These are phyloP conservation scores for Penicillium sp. DNA, from an alignment of 2,329 filamentous ascomycete species.

Conservation along the genomic window DNA sequence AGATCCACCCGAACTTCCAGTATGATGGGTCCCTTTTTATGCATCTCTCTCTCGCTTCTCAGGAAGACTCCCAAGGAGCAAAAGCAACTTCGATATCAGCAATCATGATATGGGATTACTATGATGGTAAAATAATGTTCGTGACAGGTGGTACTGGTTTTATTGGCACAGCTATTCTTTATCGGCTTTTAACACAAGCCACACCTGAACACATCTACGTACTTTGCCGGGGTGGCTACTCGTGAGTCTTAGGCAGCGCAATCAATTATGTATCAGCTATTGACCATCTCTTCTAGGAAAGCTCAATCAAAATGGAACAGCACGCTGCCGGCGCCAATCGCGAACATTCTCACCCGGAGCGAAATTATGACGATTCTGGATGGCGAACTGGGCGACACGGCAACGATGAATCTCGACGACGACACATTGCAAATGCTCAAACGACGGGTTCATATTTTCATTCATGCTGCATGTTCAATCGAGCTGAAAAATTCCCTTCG, in stretches of 20 bases:
- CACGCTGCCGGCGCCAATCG: conserved; percentile 20
- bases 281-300: conserved; percentile 11
- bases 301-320: conserved; percentile 26
- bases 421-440: conserved; percentile 28
- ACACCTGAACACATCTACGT: conserved; percentile 26
- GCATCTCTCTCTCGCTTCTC: conserved; percentile 10
- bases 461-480: conserved; percentile 25
- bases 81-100: neutral
- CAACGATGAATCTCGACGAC: conserved; percentile 27
- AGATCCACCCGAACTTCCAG: conserved; percentile 12
- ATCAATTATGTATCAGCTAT: neutral
- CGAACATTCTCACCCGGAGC: conserved; percentile 18
- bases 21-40: conserved; percentile 6
- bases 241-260: conserved; percentile 5
- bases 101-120: conserved; percentile 32
- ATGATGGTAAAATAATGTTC: conserved; percentile 28
- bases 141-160: conserved; percentile 31
- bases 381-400: conserved; percentile 28
- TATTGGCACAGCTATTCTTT: conserved; percentile 29
- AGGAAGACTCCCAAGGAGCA: neutral
- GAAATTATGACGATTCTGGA: conserved; percentile 26
- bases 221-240: conserved; percentile 25
- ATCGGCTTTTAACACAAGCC: conserved; percentile 25
- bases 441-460: conserved; percentile 25
- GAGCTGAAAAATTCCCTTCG: conserved; percentile 25